Evolutionary conservation across 2,329 filamentous ascomycete genomes (phyloP).

Genomic region (Alternaria brassicae): DNA sequence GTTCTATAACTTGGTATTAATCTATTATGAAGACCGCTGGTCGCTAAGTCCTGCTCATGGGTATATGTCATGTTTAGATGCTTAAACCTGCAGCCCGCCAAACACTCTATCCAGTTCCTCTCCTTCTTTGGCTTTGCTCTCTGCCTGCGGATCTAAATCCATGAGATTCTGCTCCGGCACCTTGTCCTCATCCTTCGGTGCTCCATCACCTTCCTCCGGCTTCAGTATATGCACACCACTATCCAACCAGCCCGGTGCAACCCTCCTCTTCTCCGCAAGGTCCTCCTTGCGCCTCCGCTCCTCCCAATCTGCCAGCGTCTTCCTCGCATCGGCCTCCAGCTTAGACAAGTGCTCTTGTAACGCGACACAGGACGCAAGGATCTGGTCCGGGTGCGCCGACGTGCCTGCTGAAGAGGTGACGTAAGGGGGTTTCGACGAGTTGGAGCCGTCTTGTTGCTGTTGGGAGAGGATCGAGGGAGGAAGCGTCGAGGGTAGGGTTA

Average conservation of each 20-base stretch:
- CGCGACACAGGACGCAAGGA: constrained; percentile 79
- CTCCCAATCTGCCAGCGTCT: constrained; percentile 73
- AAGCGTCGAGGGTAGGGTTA: constrained; percentile 20
- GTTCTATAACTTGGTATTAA: constrained; percentile 40
- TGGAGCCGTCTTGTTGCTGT: constrained; percentile 67
- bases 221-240: constrained; percentile 70
- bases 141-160: constrained; percentile 34
- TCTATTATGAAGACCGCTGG: constrained; percentile 36
- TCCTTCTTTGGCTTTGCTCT: constrained; percentile 60
- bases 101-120: constrained; percentile 69
- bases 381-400: constrained; percentile 80
- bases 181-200: constrained; percentile 34
- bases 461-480: constrained; percentile 15
- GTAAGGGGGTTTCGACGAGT: constrained; percentile 65
- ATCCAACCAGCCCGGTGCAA: constrained; percentile 83
- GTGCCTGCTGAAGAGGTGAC: constrained; percentile 78
- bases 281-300: constrained; percentile 69
- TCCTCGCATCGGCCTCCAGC: constrained; percentile 71
- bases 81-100: constrained; percentile 61
- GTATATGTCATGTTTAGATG: not conserved
- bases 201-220: constrained; percentile 66
- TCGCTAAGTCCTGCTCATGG: constrained; percentile 15
- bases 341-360: constrained; percentile 77
- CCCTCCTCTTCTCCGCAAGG: constrained; percentile 77
- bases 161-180: constrained; percentile 22